Percentiles rank a stretch among this genome's conserved stretches.
phyloP scores from a whole-genome alignment of 2,329 filamentous ascomycete species.

The Pseudogymnoascus sp. region DNA sequence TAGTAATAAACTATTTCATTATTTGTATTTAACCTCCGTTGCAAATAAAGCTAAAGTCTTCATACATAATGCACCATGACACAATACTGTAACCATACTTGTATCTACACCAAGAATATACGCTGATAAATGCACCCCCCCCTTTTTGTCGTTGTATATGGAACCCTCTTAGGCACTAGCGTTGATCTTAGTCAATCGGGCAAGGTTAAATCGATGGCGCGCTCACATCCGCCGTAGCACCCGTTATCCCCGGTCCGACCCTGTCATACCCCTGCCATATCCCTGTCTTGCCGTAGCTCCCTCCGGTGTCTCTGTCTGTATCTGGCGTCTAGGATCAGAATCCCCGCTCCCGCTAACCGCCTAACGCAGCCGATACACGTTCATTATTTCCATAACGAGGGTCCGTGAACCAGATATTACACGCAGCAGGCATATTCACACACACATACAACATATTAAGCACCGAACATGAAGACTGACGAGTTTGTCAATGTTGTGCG shows the following conservation, averaged over 20 bases:
- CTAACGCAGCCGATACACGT: not conserved
- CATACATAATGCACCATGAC: not conserved
- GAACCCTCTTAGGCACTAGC: not conserved
- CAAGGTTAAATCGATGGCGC: not conserved
- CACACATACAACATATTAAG: not conserved
- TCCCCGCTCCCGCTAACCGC: not conserved
- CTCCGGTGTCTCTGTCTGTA: not conserved
- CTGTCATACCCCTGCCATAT: not conserved
- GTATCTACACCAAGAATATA: not conserved
- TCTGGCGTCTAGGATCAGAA: not conserved
- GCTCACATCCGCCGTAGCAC: not conserved
- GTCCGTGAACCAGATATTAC: not conserved
- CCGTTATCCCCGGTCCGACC: not conserved
- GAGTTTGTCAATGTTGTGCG: not conserved
- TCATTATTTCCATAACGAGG: not conserved
- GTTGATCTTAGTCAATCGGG: not conserved
- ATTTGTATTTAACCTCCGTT: not conserved
- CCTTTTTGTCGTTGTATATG: not conserved
- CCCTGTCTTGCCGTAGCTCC: not conserved
- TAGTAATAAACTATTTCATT: not conserved
- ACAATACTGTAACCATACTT: not conserved
- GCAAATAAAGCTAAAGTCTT: not conserved
- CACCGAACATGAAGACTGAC: not conserved
- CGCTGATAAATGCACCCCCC: not conserved
- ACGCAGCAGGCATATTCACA: not conserved